phyloP scores from a whole-genome alignment of 371 early-diverging fungal species.

The Mucor racemosus region DNA sequence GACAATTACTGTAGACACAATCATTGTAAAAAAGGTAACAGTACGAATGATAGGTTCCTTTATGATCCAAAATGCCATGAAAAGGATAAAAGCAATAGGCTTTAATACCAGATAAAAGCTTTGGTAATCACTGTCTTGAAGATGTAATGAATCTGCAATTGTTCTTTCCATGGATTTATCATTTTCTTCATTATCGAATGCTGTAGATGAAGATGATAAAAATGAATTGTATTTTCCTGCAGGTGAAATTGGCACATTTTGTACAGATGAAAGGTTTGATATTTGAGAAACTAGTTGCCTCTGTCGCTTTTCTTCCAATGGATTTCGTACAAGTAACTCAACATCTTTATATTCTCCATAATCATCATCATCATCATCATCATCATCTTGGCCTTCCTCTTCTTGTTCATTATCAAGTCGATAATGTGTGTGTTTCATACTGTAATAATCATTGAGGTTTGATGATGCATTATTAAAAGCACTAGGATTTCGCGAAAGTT shows the following conservation, averaged over 20 bases:
- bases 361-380: constrained; percentile 14
- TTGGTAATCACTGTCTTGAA: not conserved
- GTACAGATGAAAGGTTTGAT: not conserved
- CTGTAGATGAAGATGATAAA: not conserved
- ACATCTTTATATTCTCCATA: constrained; percentile 14
- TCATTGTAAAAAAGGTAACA: constrained; percentile 26
- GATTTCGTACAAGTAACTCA: constrained; percentile 16
- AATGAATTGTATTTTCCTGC: not conserved
- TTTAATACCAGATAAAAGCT: not conserved
- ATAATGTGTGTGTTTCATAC: not conserved
- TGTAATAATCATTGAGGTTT: not conserved
- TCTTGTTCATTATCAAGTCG: not conserved
- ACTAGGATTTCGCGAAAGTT: constrained; percentile 5
- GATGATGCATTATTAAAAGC: constrained; percentile 3
- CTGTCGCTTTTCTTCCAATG: constrained; percentile 9
- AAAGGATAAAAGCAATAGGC: constrained; percentile 21
- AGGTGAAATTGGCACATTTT: not conserved
- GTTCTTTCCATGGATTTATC: not conserved
- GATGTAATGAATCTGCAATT: not conserved
- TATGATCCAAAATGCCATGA: constrained; percentile 31
- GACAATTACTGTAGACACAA: constrained; percentile 20
- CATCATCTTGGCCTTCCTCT: not conserved
- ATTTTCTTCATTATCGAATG: not conserved
- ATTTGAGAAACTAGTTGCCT: not conserved
- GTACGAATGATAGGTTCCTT: constrained; percentile 28